A percentile compares a stretch with the other conserved stretches of the same genome.
Evolutionary conservation across 345 rosid species (phyloP).

Genomic region (Rhodamnia argentea): DNA sequence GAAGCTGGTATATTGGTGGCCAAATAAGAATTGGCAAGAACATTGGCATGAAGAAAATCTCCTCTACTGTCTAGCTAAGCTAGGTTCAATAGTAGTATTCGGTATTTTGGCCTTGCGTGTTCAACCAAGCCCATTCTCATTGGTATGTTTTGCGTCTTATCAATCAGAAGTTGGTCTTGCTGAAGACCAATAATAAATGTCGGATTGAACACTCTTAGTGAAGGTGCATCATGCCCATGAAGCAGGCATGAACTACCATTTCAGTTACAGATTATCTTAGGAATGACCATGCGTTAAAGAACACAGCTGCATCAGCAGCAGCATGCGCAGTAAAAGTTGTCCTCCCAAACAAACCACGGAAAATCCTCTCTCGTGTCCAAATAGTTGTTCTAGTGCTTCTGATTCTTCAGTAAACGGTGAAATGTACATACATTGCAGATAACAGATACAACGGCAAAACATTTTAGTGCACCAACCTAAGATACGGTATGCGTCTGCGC

Average conservation of each 20-base stretch:
- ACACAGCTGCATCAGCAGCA: neutral
- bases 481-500: slow-evolving; percentile 73
- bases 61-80: neutral
- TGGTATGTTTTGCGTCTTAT: neutral
- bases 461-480: slow-evolving; percentile 39
- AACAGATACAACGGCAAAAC: neutral
- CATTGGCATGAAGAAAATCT: neutral
- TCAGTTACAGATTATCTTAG: neutral
- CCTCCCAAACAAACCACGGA: neutral
- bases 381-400: neutral
- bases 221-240: neutral
- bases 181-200: neutral
- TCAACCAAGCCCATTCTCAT: neutral
- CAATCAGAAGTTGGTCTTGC: neutral
- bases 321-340: neutral
- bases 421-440: neutral
- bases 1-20: neutral
- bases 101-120: neutral
- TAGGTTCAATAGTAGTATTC: neutral
- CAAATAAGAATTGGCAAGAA: neutral
- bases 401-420: neutral
- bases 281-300: neutral
- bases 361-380: neutral
- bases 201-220: neutral
- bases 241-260: neutral